phyloP scores from a whole-genome alignment of 768 basidiomycete genomes.

The Lentinula raphanica region DNA sequence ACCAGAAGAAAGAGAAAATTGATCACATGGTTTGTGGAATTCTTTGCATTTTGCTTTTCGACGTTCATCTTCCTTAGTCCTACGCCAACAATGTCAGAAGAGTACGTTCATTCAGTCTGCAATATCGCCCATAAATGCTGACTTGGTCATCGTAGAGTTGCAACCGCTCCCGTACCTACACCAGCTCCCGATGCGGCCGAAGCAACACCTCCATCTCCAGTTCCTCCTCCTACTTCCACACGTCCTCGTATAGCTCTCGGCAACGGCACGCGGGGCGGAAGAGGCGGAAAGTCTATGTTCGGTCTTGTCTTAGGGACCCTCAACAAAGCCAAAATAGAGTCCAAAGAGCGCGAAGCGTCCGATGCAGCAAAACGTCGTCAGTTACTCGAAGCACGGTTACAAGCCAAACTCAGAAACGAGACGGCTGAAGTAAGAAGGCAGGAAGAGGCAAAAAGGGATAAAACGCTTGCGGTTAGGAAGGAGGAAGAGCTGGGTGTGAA shows the following conservation, averaged over 20 bases:
- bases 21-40: not conserved
- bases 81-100: not conserved
- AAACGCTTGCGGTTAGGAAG: slow-evolving; percentile 65
- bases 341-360: slow-evolving; percentile 78
- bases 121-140: not conserved
- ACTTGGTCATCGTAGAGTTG: not conserved
- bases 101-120: not conserved
- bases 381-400: slow-evolving; percentile 78
- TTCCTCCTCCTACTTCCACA: not conserved
- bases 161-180: not conserved
- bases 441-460: slow-evolving; percentile 84
- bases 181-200: not conserved
- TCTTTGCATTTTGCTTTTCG: not conserved
- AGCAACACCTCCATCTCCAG: not conserved
- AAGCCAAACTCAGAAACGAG: slow-evolving; percentile 79
- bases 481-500: slow-evolving; percentile 80
- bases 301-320: slow-evolving; percentile 78
- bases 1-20: no score
- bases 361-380: slow-evolving; percentile 85
- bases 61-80: not conserved
- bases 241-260: not conserved
- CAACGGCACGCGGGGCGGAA: slow-evolving; percentile 48
- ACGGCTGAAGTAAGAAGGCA: slow-evolving; percentile 81
- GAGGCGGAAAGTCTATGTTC: slow-evolving; percentile 86
- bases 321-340: slow-evolving; percentile 84